phyloP scores from a whole-genome alignment of 306 rosid genomes.

The Hippophae tibetana region DNA sequence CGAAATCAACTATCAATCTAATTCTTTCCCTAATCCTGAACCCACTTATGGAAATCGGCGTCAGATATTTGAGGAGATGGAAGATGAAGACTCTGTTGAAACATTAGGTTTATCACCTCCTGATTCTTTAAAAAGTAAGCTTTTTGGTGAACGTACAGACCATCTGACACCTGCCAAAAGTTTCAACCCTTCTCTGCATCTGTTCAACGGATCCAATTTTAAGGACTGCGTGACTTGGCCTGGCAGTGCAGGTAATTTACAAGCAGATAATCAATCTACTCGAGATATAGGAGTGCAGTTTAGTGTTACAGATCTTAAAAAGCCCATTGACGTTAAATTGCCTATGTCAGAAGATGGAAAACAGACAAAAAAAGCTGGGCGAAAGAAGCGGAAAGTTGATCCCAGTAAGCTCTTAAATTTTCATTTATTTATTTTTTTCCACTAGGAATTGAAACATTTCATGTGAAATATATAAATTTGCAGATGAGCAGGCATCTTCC shows the following conservation, averaged over 20 bases:
- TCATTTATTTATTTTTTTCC: conserved; percentile 1
- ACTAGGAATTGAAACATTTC: conserved; percentile 8
- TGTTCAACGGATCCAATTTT: conserved; percentile 68
- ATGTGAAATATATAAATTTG: conserved; percentile 19
- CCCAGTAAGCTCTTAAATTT: conserved; percentile 30
- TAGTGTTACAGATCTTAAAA: conserved; percentile 60
- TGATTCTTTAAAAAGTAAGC: conserved; percentile 38
- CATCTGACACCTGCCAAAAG: conserved; percentile 32
- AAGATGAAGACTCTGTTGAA: conserved; percentile 65
- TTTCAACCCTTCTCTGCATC: conserved; percentile 42
- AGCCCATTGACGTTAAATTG: conserved; percentile 42
- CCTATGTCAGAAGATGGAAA: conserved; percentile 26
- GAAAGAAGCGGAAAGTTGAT: conserved; percentile 69
- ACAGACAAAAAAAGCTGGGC: conserved; percentile 34
- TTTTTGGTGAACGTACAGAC: conserved; percentile 33
- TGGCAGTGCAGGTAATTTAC: conserved; percentile 31
- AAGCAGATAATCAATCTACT: conserved; percentile 35
- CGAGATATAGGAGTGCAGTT: conserved; percentile 60
- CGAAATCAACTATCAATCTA: conserved; percentile 66
- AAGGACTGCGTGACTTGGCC: conserved; percentile 41
- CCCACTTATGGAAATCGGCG: conserved; percentile 36
- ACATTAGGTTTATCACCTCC: conserved; percentile 29
- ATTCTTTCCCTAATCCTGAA: conserved; percentile 29
- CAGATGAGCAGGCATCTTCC: conserved; percentile 63
- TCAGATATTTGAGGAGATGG: conserved; percentile 64